A percentile compares a stretch with the other conserved stretches of the same genome.
Evolutionary conservation across 1,139 yeast genomes (phyloP).

Genomic region (Geotrichum klebahnii): DNA sequence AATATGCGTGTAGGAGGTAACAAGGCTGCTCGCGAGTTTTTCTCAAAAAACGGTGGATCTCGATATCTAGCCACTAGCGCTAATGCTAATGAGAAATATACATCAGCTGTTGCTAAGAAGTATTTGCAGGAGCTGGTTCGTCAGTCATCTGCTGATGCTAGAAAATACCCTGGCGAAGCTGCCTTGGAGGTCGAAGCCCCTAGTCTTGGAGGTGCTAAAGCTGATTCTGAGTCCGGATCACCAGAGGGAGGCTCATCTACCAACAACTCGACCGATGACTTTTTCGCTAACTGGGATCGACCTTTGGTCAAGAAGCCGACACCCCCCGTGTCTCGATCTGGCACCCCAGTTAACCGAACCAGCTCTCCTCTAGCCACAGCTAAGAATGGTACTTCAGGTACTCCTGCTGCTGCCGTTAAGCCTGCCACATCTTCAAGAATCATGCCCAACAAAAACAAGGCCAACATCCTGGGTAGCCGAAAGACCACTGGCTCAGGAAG

Average conservation of each 20-base stretch:
- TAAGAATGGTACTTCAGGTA: slow-evolving; percentile 31
- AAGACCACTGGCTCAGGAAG: slow-evolving; percentile 19
- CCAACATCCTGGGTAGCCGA: slow-evolving; percentile 22
- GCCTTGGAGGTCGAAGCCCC: slow-evolving; percentile 44
- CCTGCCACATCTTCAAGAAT: slow-evolving; percentile 26
- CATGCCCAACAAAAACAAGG: slow-evolving; percentile 21
- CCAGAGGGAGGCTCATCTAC: slow-evolving; percentile 30
- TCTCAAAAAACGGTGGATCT: slow-evolving; percentile 78
- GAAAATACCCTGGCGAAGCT: slow-evolving; percentile 60
- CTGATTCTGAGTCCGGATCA: slow-evolving; percentile 37
- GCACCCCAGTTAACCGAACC: slow-evolving; percentile 38
- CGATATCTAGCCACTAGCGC: slow-evolving; percentile 53
- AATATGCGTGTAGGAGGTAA: slow-evolving; percentile 97
- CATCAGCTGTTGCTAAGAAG: slow-evolving; percentile 69
- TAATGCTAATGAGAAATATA: slow-evolving; percentile 74
- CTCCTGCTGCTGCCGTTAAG: slow-evolving; percentile 23
- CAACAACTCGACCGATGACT: slow-evolving; percentile 60
- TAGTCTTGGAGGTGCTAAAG: slow-evolving; percentile 32
- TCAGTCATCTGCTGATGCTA: slow-evolving; percentile 62
- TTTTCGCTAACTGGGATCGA: slow-evolving; percentile 87
- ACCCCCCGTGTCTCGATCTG: slow-evolving; percentile 53
- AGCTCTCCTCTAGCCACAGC: slow-evolving; percentile 27
- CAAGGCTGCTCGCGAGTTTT: slow-evolving; percentile 64
- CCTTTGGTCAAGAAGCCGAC: slow-evolving; percentile 50
- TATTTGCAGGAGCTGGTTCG: slow-evolving; percentile 76